phyloP scores from a whole-genome alignment of 805 yeast genomes.

The Ogataea degrootiae region DNA sequence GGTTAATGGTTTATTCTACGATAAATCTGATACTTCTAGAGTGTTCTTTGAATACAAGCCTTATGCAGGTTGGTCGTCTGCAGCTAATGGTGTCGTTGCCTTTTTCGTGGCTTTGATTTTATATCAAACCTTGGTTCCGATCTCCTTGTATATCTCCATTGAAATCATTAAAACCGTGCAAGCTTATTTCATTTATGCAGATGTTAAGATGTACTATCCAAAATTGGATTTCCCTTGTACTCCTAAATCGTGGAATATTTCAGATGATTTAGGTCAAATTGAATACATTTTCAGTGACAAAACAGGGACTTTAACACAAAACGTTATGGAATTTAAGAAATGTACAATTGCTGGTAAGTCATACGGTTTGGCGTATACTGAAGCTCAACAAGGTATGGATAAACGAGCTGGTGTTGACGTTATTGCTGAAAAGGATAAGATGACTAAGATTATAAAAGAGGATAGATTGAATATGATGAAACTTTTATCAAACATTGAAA shows the following conservation, averaged over 20 bases:
- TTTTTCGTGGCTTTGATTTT: slow-evolving; percentile 71
- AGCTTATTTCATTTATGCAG: slow-evolving; percentile 71
- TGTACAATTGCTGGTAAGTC: slow-evolving; percentile 64
- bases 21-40: slow-evolving; percentile 39
- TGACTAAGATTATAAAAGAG: slow-evolving; percentile 35
- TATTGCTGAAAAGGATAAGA: slow-evolving; percentile 39
- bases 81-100: slow-evolving; percentile 60
- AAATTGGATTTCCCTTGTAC: slow-evolving; percentile 69
- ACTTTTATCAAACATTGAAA: slow-evolving; percentile 32
- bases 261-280: slow-evolving; percentile 81
- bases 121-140: slow-evolving; percentile 75
- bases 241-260: slow-evolving; percentile 79
- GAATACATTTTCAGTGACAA: slow-evolving; percentile 80
- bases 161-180: slow-evolving; percentile 76
- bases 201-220: slow-evolving; percentile 64
- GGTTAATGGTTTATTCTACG: slow-evolving; percentile 61
- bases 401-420: slow-evolving; percentile 63
- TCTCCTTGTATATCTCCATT: slow-evolving; percentile 71
- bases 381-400: slow-evolving; percentile 68
- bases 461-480: slow-evolving; percentile 48
- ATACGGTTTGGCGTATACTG: slow-evolving; percentile 75
- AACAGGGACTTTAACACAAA: slow-evolving; percentile 81
- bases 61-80: slow-evolving; percentile 48
- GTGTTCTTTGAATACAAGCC: slow-evolving; percentile 58
- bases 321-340: slow-evolving; percentile 77